Conservation (phyloP, 2,329 filamentous ascomycete genomes). For the Chaetomium globosum region DNA sequence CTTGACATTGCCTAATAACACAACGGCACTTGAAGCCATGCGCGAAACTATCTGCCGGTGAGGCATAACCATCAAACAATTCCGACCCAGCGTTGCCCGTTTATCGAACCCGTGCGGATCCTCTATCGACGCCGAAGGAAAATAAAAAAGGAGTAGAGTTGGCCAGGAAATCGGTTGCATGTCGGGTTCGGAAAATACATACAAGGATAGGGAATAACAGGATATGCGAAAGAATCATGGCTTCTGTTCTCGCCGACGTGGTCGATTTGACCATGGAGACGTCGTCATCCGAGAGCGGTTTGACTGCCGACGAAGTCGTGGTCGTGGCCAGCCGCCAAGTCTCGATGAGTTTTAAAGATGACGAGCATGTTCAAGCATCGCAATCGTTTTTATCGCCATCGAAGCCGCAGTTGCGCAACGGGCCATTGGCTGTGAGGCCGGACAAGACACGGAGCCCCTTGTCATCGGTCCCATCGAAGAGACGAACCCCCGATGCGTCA, state of each 20-base stretch:
- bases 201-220: neutral
- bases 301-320: constrained; percentile 22
- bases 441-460: constrained; percentile 21
- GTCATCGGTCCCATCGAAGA: neutral
- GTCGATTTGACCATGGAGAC: constrained; percentile 30
- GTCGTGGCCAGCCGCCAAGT: constrained; percentile 3
- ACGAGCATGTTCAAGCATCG: neutral
- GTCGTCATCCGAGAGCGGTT: constrained; percentile 17
- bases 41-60: neutral
- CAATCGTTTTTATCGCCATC: neutral
- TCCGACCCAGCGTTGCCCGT: neutral
- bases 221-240: constrained; percentile 20
- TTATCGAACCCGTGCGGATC: neutral
- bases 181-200: constrained; percentile 1
- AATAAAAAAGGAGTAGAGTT: neutral
- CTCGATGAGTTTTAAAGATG: constrained; percentile 2
- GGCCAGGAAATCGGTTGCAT: neutral
- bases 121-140: neutral
- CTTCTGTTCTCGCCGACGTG: constrained; percentile 4
- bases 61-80: constrained; percentile 1
- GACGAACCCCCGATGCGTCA: constrained; percentile 17
- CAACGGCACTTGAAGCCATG: neutral
- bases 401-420: constrained; percentile 11
- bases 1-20: neutral
- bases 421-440: neutral